phyloP scores from a whole-genome alignment of 2,329 filamentous ascomycete genomes.

The Fusarium sp. region DNA sequence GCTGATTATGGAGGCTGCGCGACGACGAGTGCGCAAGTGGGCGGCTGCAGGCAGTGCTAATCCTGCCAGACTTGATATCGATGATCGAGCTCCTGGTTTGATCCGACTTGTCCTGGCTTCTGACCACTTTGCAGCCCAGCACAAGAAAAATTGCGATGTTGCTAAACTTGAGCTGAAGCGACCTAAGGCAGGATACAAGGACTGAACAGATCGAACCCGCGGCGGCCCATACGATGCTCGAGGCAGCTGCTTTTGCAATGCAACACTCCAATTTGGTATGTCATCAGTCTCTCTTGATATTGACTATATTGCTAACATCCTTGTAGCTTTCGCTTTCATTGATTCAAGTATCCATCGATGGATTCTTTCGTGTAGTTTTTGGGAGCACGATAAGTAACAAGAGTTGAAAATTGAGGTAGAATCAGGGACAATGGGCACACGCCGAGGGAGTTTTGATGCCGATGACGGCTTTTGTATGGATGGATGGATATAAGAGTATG shows the following conservation, averaged over 20 bases:
- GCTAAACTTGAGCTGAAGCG: neutral
- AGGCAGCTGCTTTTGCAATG: neutral
- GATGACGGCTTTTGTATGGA: neutral
- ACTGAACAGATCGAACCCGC: neutral
- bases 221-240: neutral
- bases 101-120: neutral
- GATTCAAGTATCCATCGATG: neutral
- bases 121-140: neutral
- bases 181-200: neutral
- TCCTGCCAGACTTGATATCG: neutral
- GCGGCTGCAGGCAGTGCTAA: neutral
- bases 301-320: neutral
- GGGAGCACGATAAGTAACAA: neutral
- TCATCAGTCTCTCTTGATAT: neutral
- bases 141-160: neutral
- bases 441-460: slow-evolving; percentile 1
- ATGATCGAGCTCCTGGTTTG: neutral
- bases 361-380: neutral
- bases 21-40: slow-evolving; percentile 17
- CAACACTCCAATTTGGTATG: neutral
- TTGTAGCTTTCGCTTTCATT: neutral
- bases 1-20: slow-evolving; percentile 16
- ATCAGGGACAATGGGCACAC: neutral
- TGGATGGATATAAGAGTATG: neutral
- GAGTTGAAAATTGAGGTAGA: neutral